Base-by-base conservation (phyloP, 1,139 yeast genomes). In the Hemisphaericaspora subhashii region DNA sequence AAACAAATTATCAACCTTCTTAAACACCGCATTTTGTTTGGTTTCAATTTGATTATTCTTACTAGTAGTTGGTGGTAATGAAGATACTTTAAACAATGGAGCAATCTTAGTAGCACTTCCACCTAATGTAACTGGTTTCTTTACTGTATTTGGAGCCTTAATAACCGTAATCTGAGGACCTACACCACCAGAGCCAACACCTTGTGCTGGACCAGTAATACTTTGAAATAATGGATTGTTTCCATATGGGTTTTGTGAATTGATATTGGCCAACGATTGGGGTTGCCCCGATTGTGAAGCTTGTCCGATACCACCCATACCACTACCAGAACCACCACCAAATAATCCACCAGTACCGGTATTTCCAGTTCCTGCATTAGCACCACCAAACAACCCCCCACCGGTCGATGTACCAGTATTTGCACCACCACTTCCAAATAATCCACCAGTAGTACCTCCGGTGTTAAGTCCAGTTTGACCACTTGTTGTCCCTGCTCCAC, bases 241-340 rank as follows among this genome's bases (percentile, higher is more conserved):
- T 3, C 92, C 90, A 57, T 83, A 85, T 31, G 94, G 92, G 55
- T 85, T 85, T 45, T 75, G 81, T 31, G 75, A 71, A 40, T 72
- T 68, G 24, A 80, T 66, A 27, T 76, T 78, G 30, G 68, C 56
- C 54, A 66, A 52, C 43, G 67, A 47, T 35, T 58, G 65, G 28
- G 53, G 61, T 34, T 47, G 60, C 39, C 54, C 67, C 36, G 56
- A 62, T 11, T 17, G 21, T 11, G 21, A 4, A 15, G 12, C 21
- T 9, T 21, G n/a, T 11, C 23, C 27, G 12, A 24, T 12, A n/a
- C 27, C 27, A 24, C 25, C 25, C 27, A 14, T 15, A 24, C 27
- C 27, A 9, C n/a, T 14, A 13, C 15, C 12, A n/a, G 27, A 24
- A 8, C 22, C 22, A 12, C 27, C 27, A 5, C 34, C 34, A 31